Conservation (phyloP, 805 yeast genomes). For the Metschnikowia peoriensis region DNA sequence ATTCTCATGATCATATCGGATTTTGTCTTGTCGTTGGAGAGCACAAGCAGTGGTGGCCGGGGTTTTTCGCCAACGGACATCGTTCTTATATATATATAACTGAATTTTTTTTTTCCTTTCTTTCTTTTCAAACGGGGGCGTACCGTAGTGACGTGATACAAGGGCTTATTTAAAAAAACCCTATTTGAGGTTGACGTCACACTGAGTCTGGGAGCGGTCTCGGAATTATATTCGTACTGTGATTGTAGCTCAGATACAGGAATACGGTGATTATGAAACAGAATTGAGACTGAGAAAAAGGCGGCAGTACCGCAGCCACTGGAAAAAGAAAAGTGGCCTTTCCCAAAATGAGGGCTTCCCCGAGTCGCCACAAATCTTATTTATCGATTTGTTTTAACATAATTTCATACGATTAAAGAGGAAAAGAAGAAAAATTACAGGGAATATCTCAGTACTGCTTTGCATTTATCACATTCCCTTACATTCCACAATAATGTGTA, state of each 20-base stretch:
- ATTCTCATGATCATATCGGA: slow-evolving; percentile 16
- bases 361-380: not conserved
- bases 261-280: slow-evolving; percentile 8
- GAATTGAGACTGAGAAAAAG: not conserved
- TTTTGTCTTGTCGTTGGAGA: slow-evolving; percentile 10
- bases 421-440: too few species aligned
- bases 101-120: not conserved
- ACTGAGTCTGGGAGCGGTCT: not conserved
- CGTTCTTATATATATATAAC: not conserved
- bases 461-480: too few species aligned
- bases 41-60: slow-evolving; percentile 15
- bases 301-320: slow-evolving; percentile 7
- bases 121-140: not conserved
- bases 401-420: too few species aligned
- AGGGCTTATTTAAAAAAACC: not conserved
- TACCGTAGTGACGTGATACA: not conserved
- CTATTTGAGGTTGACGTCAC: not conserved
- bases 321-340: not conserved
- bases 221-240: not conserved
- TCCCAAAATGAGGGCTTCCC: not conserved
- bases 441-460: too few species aligned
- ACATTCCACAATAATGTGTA: not conserved
- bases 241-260: slow-evolving; percentile 6
- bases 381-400: not conserved
- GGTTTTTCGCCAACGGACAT: slow-evolving; percentile 14